Evolutionary conservation across 257 asterid species (phyloP), one percentile per base, ranked within the genome.

Genomic region (Anisodus acutangulus): DNA sequence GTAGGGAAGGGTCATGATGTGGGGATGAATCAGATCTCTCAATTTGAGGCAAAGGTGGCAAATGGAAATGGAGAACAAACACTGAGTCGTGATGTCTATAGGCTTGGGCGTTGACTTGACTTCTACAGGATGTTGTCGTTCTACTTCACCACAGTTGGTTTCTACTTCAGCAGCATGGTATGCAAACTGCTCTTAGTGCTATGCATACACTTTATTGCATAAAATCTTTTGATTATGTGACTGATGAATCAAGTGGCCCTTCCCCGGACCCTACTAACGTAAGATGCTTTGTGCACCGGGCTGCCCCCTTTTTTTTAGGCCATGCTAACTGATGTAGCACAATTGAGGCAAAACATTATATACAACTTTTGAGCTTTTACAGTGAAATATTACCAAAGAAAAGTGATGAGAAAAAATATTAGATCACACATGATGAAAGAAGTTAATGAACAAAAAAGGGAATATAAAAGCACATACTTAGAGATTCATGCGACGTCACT

Each of bases 1-100:
- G 98, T 95, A 26, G 99, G 99, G 78, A 97, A 97, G 92, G 98
- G 98, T 11, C 91, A 98, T 59, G 99, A 97, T 89, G 99, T 97
- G 86, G 99, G 99, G 79, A 93, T 97, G 98, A 97, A 97, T 89
- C 99, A 95, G 87, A 97, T 97, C 72, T 97, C 99, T 80, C 94
- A 84, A 39, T 97, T 97, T 74, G 99, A 97, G 94, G 98, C 99
- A 31, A 97, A 97, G 88, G 98, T 97, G 86, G 97, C 99, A 12
- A 94, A 89, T 83, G 99, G 99, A 41, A 97, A 97, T 84, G 99
- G 98, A 85, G 99, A 97, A 88, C 99, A 97, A 86, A 97, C 98
- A 12, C 97, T 97, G 49, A 91, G 99, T 83, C 97, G 99, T 86
- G 99, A 97, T 85, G 96, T 97, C 76, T 93, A 91, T 86, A 90